Evolutionary conservation across 2,329 filamentous ascomycete species (phyloP), one percentile per base, ranked within the genome.

Genomic region (Nothophaeocryptopus gaeumannii): DNA sequence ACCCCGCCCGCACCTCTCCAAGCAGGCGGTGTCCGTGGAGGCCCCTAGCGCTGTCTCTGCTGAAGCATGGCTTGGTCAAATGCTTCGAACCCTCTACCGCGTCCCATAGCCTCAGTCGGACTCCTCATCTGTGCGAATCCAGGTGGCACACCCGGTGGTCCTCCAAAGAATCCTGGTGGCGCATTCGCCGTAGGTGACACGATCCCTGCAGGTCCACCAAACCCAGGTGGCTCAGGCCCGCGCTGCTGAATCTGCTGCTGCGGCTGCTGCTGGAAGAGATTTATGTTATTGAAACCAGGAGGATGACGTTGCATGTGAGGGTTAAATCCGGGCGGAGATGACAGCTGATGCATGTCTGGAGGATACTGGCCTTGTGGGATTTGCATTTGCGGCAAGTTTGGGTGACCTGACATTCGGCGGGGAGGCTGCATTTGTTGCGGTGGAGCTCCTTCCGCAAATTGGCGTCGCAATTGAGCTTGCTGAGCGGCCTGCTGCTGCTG

Each of bases 281-380:
- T 61, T 29, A 63, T 58, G 38, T 54, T 59, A 38, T 58, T 55
- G 42, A 65, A 65, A 20, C 64, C 65, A 2, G 65, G 65, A 14
- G 63, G 64, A 38, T 66, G 63, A 8, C 64, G 63, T 13, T 56
- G 58, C 54, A 66, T 61, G 42, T 59, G 58, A 10, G 58, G 49
- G 7, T 41, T 43, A 16, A 35, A 40, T 12, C 42, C 47, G 8
- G 38, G 34, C 5, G 54, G 55, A 8, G 57, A 53, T 10, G 45
- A 48, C 15, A 54, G 47, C 13, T 59, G 56, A 36, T 61, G 53
- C 41, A 60, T 62, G 12, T 65, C 60, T 2, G 54, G 52, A 20
- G 58, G 55, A 26, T 41, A 55, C 33, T 61, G 58, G 31, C 43
- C 47, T 37, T 49, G 50, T 9, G 60, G 60, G 14, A 62, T 62